Percentiles rank a stretch among this genome's conserved stretches.
These are phyloP conservation scores for Diddensiella caesifluorescens DNA, from an alignment of 805 yeast species.

Conservation along the genomic window DNA sequence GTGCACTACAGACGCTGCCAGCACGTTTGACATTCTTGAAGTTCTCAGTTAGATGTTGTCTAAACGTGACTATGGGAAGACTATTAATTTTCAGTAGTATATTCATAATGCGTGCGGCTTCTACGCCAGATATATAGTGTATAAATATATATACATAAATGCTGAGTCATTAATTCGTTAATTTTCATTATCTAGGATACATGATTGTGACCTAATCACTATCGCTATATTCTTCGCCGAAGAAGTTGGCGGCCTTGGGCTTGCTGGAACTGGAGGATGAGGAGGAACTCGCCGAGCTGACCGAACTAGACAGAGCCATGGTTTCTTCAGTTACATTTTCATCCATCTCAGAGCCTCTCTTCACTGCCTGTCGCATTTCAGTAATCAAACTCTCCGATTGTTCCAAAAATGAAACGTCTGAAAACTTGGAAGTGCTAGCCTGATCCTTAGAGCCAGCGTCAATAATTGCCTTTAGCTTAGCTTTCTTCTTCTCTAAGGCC, in stretches of 20 bases:
- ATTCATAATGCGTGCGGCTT: no score
- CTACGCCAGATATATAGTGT: no score
- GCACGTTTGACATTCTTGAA: neutral
- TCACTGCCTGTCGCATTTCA: conserved; percentile 32
- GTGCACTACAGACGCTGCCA: conserved; percentile 8
- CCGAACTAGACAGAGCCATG: neutral
- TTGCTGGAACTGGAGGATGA: neutral
- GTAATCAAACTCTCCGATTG: conserved; percentile 37
- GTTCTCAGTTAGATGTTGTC: no score
- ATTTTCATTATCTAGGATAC: no score
- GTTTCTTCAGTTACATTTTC: neutral
- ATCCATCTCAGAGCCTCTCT: conserved; percentile 7
- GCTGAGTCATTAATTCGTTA: no score
- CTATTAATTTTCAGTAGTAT: no score
- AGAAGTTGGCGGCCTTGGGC: conserved; percentile 8
- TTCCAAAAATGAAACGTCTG: conserved; percentile 36
- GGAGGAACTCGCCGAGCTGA: neutral
- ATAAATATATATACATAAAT: no score
- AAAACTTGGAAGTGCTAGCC: conserved; percentile 31
- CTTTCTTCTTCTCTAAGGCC: conserved; percentile 32
- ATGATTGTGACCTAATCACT: neutral
- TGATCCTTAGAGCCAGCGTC: conserved; percentile 18
- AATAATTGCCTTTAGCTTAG: conserved; percentile 35
- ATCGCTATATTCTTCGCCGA: conserved; percentile 4
- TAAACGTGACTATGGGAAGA: no score